phyloP scores from a whole-genome alignment of 179 eudicot species.

The Silene noctiflora region DNA sequence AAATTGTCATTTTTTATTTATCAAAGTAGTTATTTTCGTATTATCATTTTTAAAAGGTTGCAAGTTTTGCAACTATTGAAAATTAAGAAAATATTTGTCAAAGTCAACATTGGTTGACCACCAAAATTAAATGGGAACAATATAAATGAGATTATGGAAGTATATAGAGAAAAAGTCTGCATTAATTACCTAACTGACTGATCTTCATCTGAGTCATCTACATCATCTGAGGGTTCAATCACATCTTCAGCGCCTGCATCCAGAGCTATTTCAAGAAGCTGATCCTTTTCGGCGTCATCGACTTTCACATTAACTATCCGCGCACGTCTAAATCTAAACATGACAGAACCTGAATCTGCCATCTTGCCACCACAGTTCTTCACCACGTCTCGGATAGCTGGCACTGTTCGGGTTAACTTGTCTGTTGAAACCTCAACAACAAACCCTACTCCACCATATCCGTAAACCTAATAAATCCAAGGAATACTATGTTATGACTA shows the following conservation, averaged over 20 bases:
- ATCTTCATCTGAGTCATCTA: slow-evolving; percentile 68
- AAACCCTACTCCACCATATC: slow-evolving; percentile 91
- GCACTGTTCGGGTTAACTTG: slow-evolving; percentile 80
- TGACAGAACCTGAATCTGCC: slow-evolving; percentile 91
- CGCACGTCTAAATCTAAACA: slow-evolving; percentile 83
- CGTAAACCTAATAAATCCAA: slow-evolving; percentile 57
- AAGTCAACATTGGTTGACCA: background rate
- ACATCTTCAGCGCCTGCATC: slow-evolving; percentile 97
- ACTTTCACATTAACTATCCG: slow-evolving; percentile 66
- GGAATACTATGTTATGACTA: slow-evolving; percentile 2
- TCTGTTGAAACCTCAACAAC: slow-evolving; percentile 78
- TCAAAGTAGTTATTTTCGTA: too few species aligned
- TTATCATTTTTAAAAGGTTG: too few species aligned
- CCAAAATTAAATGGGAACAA: background rate
- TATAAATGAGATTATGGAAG: background rate
- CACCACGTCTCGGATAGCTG: slow-evolving; percentile 60
- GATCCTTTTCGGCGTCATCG: slow-evolving; percentile 63
- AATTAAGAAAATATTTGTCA: too few species aligned
- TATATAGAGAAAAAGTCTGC: background rate
- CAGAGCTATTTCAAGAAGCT: slow-evolving; percentile 76
- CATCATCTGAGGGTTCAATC: slow-evolving; percentile 63
- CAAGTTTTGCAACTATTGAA: too few species aligned
- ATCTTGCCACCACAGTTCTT: slow-evolving; percentile 90
- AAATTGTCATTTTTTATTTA: too few species aligned
- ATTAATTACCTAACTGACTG: slow-evolving; percentile 50